These are phyloP conservation scores for Endocalyx cinctus DNA, from an alignment of 2,329 filamentous ascomycete species.

Conservation along the genomic window DNA sequence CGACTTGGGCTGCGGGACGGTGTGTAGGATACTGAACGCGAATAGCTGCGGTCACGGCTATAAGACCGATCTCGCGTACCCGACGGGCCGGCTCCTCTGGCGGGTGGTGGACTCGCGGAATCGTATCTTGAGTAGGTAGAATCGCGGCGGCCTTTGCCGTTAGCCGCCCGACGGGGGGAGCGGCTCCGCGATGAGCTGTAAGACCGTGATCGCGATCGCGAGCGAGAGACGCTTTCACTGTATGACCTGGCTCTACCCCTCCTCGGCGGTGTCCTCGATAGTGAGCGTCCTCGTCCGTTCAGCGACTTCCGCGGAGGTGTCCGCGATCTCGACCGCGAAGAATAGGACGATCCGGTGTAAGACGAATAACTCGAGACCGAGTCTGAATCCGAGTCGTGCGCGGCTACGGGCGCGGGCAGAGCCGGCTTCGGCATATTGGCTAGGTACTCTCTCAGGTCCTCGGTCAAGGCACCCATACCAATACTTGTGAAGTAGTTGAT, in stretches of 20 bases:
- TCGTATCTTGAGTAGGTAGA: conserved; percentile 17
- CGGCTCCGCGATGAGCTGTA: conserved; percentile 22
- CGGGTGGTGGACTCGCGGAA: conserved; percentile 17
- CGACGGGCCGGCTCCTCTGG: conserved; percentile 7
- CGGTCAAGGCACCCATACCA: conserved; percentile 89
- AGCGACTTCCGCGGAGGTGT: conserved; percentile 32
- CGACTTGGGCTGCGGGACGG: conserved; percentile 18
- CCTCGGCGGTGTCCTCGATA: conserved; percentile 28
- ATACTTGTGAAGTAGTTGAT: conserved; percentile 99
- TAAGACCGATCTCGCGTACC: conserved; percentile 15
- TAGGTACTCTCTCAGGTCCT: conserved; percentile 88
- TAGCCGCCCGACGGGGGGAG: conserved; percentile 19
- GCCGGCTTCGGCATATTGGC: conserved; percentile 86
- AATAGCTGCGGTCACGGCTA: conserved; percentile 18
- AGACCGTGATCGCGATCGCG: too few relatives aligned
- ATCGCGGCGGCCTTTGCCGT: conserved; percentile 13
- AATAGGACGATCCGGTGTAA: conserved; percentile 61
- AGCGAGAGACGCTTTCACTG: conserved; percentile 33
- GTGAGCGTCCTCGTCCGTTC: conserved; percentile 32
- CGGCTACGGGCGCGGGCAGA: conserved; percentile 60
- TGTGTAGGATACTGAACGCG: conserved; percentile 17
- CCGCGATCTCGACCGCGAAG: conserved; percentile 44
- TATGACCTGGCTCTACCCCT: conserved; percentile 27
- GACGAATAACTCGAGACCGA: conserved; percentile 77
- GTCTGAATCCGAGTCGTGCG: conserved; percentile 60